A percentile compares a stretch with the other conserved stretches of the same genome.
Conservation (phyloP, 2,329 filamentous ascomycete genomes). For the Ramichloridium luteum region DNA sequence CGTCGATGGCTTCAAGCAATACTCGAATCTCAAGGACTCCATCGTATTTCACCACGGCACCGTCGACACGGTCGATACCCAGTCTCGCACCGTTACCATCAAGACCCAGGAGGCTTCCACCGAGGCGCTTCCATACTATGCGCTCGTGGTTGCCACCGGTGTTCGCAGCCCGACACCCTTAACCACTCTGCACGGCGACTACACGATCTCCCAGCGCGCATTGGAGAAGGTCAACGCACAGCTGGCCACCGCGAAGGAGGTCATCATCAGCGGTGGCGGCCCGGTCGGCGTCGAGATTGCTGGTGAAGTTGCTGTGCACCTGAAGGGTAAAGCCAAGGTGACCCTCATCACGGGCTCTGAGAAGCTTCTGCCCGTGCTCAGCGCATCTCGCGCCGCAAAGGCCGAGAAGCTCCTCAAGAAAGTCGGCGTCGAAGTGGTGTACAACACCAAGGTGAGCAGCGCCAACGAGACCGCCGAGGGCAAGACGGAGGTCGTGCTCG, state of each 20-base stretch:
- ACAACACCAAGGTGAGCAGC: conserved; percentile 17
- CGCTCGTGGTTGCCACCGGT: conserved; percentile 46
- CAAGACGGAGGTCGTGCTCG: conserved; percentile 32
- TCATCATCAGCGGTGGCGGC: conserved; percentile 27
- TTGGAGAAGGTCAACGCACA: conserved; percentile 22
- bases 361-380: conserved; percentile 32
- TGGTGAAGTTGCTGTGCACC: conserved; percentile 24
- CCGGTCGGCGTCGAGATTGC: conserved; percentile 29
- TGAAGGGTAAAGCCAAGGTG: conserved; percentile 31
- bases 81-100: conserved; percentile 34
- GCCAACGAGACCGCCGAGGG: conserved; percentile 24
- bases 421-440: conserved; percentile 32
- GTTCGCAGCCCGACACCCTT: conserved; percentile 34
- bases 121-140: conserved; percentile 36
- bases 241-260: conserved; percentile 24
- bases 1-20: conserved; percentile 38
- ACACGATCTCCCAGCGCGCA: conserved; percentile 20
- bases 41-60: conserved; percentile 38
- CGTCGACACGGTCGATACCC: conserved; percentile 36
- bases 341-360: conserved; percentile 33
- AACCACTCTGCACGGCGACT: conserved; percentile 32
- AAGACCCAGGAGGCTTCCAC: conserved; percentile 21
- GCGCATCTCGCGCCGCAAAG: conserved; percentile 27
- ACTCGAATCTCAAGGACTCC: conserved; percentile 28
- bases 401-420: conserved; percentile 36